Evolutionary conservation across 495 filamentous ascomycete species (phyloP).

Genomic region (Wilcoxina mikolae): DNA sequence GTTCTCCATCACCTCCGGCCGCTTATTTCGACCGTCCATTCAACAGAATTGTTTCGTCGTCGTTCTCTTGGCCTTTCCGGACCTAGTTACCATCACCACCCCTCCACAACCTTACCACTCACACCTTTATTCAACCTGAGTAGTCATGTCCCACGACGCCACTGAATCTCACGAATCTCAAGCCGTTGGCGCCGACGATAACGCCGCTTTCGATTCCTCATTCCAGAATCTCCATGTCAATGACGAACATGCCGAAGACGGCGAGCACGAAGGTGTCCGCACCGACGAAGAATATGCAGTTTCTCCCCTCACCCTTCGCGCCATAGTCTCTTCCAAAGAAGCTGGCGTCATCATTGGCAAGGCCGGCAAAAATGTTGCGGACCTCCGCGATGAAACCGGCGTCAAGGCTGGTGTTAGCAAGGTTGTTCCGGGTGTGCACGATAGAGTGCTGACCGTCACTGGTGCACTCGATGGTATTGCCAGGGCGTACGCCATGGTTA

Average conservation of each 20-base stretch:
- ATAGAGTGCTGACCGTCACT: conserved; percentile 89
- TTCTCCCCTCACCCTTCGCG: conserved; percentile 78
- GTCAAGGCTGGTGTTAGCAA: conserved; percentile 97
- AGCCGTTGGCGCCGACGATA: conserved; percentile 20
- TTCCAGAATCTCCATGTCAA: conserved; percentile 28
- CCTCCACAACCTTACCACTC: conserved; percentile 16
- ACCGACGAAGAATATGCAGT: conserved; percentile 94
- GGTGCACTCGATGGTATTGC: conserved; percentile 73
- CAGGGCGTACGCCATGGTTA: conserved; percentile 83
- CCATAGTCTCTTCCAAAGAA: conserved; percentile 96
- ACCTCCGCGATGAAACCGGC: conserved; percentile 90
- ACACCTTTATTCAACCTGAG: conserved; percentile 9
- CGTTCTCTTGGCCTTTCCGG: not conserved
- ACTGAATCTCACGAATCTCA: conserved; percentile 10
- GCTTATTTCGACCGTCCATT: not conserved
- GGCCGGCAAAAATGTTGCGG: conserved; percentile 93
- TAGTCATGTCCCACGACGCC: conserved; percentile 25
- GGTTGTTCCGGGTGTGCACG: conserved; percentile 91
- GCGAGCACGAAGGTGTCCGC: conserved; percentile 26
- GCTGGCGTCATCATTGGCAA: conserved; percentile 98
- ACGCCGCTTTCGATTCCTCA: conserved; percentile 25
- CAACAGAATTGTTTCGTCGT: not conserved
- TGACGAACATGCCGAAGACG: conserved; percentile 20
- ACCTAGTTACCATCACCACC: conserved; percentile 1
- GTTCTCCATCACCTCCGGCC: no score